These are phyloP conservation scores for Russula sp. DNA, from an alignment of 768 basidiomycete species.

Conservation along the genomic window DNA sequence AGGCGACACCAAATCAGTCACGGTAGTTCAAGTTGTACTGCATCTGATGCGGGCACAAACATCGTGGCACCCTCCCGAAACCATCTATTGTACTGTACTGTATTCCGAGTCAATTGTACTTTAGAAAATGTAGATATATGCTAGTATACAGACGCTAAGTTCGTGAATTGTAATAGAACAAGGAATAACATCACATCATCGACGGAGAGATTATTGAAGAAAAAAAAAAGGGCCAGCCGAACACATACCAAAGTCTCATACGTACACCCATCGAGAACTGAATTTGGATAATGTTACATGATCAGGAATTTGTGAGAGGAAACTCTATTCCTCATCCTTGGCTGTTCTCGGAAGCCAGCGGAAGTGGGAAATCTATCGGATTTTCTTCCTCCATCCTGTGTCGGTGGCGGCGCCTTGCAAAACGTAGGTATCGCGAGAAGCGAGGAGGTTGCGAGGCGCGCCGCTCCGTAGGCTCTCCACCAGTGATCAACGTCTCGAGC, in stretches of 20 bases:
- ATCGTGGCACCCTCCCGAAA: too few relatives aligned
- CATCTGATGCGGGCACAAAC: too few relatives aligned
- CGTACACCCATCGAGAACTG: background rate
- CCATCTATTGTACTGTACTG: too few relatives aligned
- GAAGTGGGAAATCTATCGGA: constrained; percentile 33
- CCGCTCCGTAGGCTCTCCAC: constrained; percentile 25
- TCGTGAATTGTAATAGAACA: background rate
- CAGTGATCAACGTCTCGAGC: constrained; percentile 37
- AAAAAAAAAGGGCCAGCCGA: background rate
- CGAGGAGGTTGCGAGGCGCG: constrained; percentile 32
- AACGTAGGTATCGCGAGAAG: constrained; percentile 39
- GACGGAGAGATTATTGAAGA: background rate
- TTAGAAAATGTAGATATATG: background rate
- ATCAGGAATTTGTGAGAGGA: background rate
- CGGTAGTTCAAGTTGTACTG: too few relatives aligned
- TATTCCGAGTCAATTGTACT: background rate
- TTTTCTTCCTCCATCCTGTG: constrained; percentile 31
- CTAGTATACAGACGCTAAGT: background rate
- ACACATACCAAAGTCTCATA: background rate
- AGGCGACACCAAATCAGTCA: too few relatives aligned
- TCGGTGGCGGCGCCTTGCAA: constrained; percentile 35
- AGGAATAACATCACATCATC: background rate
- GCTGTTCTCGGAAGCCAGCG: constrained; percentile 27
- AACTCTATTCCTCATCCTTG: background rate
- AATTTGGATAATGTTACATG: background rate